Evolutionary conservation across 1,284 basidiomycete genomes (phyloP), one percentile per base, ranked within the genome.

Genomic region (Cystobasidium pallidum): DNA sequence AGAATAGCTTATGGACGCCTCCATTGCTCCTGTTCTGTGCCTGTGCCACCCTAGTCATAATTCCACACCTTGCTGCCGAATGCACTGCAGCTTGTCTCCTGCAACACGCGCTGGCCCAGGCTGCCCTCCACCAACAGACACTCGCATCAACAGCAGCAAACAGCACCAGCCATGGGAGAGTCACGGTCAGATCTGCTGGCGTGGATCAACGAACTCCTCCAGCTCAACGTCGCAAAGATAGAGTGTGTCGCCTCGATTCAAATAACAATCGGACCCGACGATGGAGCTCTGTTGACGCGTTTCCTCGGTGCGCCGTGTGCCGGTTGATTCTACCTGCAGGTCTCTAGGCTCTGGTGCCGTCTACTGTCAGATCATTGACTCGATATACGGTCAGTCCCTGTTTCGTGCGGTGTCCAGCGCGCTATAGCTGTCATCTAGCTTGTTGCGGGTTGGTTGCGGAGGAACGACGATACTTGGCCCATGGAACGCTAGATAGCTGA

Each of bases 181-280:
- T 77, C 76, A 26, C 82, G 95, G 80, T 90, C 91, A 58, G 96
- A 99, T 80, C 86, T 99, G 36, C 80, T 99, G 49, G 85, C 86
- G 62, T 99, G 96, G 96, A 84, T 97, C 79, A 98, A 98, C 82
- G 91, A 95, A 58, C 88, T 99, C 24, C 86, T 98, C 8, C 88
- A 90, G 78, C 83, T 92, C 80, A 91, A 90, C 82, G 94, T 96
- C 83, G 92, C 90, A 36, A 98, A 97, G 82, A 80, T 82, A 30
- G 79, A 80, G 74, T 64, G 30, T 6, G 21, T 28, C 11, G 11
- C n/a, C 43, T 3, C 43, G n/a, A n/a, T n/a, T n/a, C n/a, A n/a
- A n/a, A n/a, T n/a, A n/a, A n/a, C n/a, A n/a, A n/a, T n/a, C n/a
- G n/a, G n/a, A n/a, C n/a, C n/a, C n/a, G n/a, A n/a, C n/a, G n/a